These are phyloP conservation scores for Calonectria pteridis DNA, from an alignment of 2,329 filamentous ascomycete species.

Conservation along the genomic window DNA sequence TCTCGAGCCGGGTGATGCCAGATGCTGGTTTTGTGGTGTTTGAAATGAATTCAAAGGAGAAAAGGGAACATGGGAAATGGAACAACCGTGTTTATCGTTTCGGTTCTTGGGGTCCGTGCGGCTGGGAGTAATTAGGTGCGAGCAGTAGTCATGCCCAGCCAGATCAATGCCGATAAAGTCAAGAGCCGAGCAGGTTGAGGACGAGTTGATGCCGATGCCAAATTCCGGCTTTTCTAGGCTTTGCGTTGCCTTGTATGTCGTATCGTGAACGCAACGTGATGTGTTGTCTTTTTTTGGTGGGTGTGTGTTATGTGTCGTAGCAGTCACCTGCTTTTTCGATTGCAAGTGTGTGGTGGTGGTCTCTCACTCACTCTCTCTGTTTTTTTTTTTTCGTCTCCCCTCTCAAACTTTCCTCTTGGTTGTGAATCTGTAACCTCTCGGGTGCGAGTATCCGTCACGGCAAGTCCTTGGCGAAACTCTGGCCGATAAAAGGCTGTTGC, in stretches of 20 bases:
- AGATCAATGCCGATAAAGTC: neutral
- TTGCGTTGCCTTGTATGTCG: constrained; percentile 7
- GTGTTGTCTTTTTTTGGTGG: constrained; percentile 5
- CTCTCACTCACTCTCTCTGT: neutral
- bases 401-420: neutral
- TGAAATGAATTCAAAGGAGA: neutral
- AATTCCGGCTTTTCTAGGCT: neutral
- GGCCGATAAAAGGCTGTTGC: constrained; percentile 3
- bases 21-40: neutral
- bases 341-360: neutral
- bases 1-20: neutral
- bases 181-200: neutral
- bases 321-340: constrained; percentile 12
- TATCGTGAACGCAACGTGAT: constrained; percentile 15
- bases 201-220: neutral
- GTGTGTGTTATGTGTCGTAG: constrained; percentile 1
- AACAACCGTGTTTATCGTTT: constrained; percentile 10
- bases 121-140: constrained; percentile 4
- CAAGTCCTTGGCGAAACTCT: constrained; percentile 21
- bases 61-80: constrained; percentile 7
- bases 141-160: neutral
- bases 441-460: constrained; percentile 11
- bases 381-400: neutral
- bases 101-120: constrained; percentile 9
- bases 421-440: constrained; percentile 18